Conservation (phyloP, 495 filamentous ascomycete species). For the Penicillium manginii region DNA sequence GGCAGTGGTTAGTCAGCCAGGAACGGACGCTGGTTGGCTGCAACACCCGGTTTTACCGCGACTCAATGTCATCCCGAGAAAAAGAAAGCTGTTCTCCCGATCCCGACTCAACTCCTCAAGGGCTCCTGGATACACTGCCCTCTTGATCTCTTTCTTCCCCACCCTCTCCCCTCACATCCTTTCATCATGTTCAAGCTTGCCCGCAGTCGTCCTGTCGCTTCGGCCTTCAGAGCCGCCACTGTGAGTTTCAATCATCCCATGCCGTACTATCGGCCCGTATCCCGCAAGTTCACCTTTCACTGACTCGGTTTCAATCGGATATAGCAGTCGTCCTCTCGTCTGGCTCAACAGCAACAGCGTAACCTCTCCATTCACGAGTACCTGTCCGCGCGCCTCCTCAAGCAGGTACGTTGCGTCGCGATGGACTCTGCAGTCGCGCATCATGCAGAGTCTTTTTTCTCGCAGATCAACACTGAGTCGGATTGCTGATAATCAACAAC, state of each 20-base stretch:
- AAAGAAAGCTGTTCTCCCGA: conserved; percentile 50
- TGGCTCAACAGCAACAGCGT: conserved; percentile 72
- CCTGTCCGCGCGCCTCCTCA: conserved; percentile 86
- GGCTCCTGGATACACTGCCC: conserved; percentile 7
- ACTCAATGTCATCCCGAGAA: conserved; percentile 42
- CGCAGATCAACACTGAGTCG: neutral
- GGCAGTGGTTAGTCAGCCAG: conserved; percentile 28
- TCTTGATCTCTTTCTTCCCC: conserved; percentile 27
- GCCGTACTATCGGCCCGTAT: conserved; percentile 21
- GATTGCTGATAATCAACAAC: conserved; percentile 31
- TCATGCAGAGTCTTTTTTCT: conserved; percentile 17
- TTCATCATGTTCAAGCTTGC: conserved; percentile 74
- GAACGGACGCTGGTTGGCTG: conserved; percentile 32
- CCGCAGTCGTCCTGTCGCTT: conserved; percentile 66
- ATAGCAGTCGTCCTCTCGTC: conserved; percentile 53
- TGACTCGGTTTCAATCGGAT: conserved; percentile 19
- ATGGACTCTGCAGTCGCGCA: conserved; percentile 23
- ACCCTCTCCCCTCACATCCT: conserved; percentile 27
- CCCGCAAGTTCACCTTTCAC: conserved; percentile 20
- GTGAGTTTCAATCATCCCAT: conserved; percentile 45
- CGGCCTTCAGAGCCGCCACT: conserved; percentile 66
- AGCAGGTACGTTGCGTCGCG: conserved; percentile 62
- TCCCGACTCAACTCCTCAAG: conserved; percentile 18
- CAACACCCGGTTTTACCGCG: conserved; percentile 34
- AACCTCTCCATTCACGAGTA: conserved; percentile 97